Percentiles rank a stretch among this genome's conserved stretches.
Evolutionary conservation across 345 rosid species (phyloP).

Genomic region (Odontarrhena argentea): DNA sequence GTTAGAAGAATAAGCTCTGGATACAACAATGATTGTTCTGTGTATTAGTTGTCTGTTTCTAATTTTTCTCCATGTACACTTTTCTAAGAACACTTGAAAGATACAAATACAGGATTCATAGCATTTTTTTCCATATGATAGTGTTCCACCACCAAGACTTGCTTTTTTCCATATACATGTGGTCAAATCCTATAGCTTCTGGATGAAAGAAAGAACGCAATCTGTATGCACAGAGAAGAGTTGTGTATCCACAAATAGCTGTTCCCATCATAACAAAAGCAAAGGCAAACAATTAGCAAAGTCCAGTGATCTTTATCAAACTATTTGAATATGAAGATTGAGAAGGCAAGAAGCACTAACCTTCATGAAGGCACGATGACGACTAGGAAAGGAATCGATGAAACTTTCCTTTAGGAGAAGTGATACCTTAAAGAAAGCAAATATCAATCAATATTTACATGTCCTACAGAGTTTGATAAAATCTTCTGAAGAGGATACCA

Average conservation of each 20-base stretch:
- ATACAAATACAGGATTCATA: conserved; percentile 20
- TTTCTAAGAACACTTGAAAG: conserved; percentile 7
- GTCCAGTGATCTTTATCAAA: background rate
- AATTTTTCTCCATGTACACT: conserved; percentile 23
- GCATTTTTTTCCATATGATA: background rate
- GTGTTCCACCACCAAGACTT: conserved; percentile 19
- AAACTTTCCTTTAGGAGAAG: conserved; percentile 92
- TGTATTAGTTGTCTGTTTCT: no score
- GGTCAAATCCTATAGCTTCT: conserved; percentile 63
- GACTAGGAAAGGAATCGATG: conserved; percentile 77
- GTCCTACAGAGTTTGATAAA: background rate
- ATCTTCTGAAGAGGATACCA: background rate
- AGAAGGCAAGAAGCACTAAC: conserved; percentile 41
- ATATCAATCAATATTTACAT: background rate
- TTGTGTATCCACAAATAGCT: conserved; percentile 90
- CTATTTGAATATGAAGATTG: background rate
- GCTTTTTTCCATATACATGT: conserved; percentile 23
- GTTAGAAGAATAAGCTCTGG: no score
- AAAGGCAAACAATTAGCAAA: conserved; percentile 29
- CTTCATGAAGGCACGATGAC: conserved; percentile 91
- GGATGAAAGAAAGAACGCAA: conserved; percentile 84
- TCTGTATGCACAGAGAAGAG: conserved; percentile 97
- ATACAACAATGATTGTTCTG: no score
- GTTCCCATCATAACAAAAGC: conserved; percentile 34
- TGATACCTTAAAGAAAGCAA: conserved; percentile 60